Conservation (phyloP, 2,329 filamentous ascomycete species). For the Penicillium decumbens region DNA sequence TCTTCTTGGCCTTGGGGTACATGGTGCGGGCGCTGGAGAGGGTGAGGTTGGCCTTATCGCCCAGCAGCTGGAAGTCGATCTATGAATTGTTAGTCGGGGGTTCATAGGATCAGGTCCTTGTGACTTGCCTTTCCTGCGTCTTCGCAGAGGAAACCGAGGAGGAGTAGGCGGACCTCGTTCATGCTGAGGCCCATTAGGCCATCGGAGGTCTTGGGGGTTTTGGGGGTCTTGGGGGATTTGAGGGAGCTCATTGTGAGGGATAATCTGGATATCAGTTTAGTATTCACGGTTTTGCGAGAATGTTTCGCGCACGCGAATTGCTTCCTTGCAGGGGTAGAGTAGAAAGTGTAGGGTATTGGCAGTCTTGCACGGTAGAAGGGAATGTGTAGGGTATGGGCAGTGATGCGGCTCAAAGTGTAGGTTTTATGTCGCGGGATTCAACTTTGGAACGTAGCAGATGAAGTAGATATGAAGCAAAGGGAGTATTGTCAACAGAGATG, state of each 20-base stretch:
- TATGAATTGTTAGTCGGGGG: neutral
- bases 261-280: no score
- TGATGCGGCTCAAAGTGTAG: no score
- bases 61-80: neutral
- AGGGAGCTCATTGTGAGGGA: neutral
- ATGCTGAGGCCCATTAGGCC: neutral
- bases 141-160: neutral
- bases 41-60: neutral
- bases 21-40: neutral
- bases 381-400: no score
- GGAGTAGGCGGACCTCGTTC: neutral
- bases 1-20: neutral
- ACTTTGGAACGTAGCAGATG: no score
- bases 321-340: no score
- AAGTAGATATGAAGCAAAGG: no score
- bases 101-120: neutral
- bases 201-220: neutral
- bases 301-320: no score
- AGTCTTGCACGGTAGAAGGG: no score
- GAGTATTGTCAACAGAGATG: no score
- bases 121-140: neutral
- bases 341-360: no score
- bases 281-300: no score
- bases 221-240: neutral
- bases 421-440: no score